Evolutionary conservation across 371 early-diverging fungal genomes (phyloP).

Genomic region (Rhizopus arrhizus): DNA sequence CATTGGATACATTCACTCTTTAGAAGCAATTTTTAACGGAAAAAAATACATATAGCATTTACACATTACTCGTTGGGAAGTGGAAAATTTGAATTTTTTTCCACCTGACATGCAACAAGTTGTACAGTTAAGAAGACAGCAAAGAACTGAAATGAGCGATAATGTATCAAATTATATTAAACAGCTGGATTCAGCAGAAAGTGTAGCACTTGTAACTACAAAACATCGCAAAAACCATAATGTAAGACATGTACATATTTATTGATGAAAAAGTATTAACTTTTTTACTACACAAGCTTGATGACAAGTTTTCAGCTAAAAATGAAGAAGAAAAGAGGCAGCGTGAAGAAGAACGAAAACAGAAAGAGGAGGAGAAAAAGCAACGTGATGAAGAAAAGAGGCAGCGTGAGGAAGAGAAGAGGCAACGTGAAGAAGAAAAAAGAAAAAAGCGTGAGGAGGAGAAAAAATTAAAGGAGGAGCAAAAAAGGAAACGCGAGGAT

Average conservation of each 20-base stretch:
- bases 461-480: constrained; percentile 40
- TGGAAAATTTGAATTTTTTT: constrained; percentile 42
- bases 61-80: constrained; percentile 62
- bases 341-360: constrained; percentile 28
- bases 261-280: neutral
- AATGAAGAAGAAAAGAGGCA: constrained; percentile 19
- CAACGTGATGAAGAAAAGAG: constrained; percentile 32
- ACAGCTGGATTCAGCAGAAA: constrained; percentile 8
- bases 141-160: constrained; percentile 27
- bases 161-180: constrained; percentile 12
- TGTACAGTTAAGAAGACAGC: constrained; percentile 27
- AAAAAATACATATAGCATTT: constrained; percentile 34
- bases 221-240: constrained; percentile 11
- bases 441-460: constrained; percentile 30
- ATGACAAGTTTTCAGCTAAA: constrained; percentile 1
- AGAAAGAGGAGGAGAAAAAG: constrained; percentile 25
- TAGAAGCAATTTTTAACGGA: neutral
- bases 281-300: neutral
- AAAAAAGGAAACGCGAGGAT: constrained; percentile 20
- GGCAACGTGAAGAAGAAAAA: constrained; percentile 38
- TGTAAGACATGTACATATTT: neutral
- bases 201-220: constrained; percentile 13
- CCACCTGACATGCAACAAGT: constrained; percentile 37
- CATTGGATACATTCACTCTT: neutral
- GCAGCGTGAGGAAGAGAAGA: constrained; percentile 29